Evolutionary conservation across 106 monocot genomes (phyloP), one percentile per base, ranked within the genome.

Genomic region (Dendrobium officinale): DNA sequence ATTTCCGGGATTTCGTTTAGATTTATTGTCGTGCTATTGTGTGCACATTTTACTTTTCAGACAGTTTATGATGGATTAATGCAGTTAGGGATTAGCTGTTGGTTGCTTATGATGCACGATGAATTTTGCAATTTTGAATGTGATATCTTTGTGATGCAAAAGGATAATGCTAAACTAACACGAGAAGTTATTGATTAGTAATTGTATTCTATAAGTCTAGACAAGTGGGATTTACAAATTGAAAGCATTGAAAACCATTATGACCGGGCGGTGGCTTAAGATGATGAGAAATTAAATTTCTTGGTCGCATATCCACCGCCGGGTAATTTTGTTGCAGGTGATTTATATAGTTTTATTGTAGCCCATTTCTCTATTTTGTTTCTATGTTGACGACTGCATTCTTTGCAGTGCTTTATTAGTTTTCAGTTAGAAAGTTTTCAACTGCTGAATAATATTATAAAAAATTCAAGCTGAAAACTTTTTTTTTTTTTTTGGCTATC

Each of bases 31-130:
- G 70, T 70, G 15, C 37, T 70, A 13, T 42, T 74, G 33, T 8
- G 43, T 74, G 44, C n/a, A 20, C 43, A 44, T 20, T 74, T 44
- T n/a, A 74, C 74, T 74, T 74, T 74, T 74, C 18, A 70, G 2
- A 22, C 33, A 15, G 16, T 17, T 37, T 70, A 70, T 61, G 24
- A 33, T 70, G 4, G 29, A 37, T 70, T 70, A 37, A 15, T 68
- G 61, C 61, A 61, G 61, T 61, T 26, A 4, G 70, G 16, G 70
- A 70, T 70, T 70, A 70, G 16, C 13, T 11, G n/a, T 70, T 70
- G 70, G 70, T 37, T 70, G 37, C 29, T 37, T 17, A 37, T 70
- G 70, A 17, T 29, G 15, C 70, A 70, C 7, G 70, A 29, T 70
- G 26, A 26, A 66, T 66, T 66, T 24, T 26, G 8, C 9, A 70